phyloP scores from a whole-genome alignment of 257 asterid species.

The Schizonepeta tenuifolia region DNA sequence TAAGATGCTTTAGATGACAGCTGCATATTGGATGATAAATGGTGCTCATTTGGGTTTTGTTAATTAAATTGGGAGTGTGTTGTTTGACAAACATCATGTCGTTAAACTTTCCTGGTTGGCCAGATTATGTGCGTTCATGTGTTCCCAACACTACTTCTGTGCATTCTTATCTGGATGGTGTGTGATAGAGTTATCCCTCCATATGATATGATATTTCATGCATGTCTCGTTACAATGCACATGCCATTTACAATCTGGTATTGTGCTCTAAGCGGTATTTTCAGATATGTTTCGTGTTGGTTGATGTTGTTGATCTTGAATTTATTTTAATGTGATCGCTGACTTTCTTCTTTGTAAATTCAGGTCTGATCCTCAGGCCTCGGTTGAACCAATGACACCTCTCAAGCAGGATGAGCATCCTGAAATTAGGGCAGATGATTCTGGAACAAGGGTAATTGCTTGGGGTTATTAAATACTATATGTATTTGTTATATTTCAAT shows the following conservation, averaged over 20 bases:
- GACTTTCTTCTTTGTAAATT: constrained; percentile 32
- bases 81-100: constrained; percentile 2
- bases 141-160: not conserved
- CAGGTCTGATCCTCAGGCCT: constrained; percentile 80
- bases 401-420: constrained; percentile 60
- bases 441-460: constrained; percentile 57
- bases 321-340: constrained; percentile 28
- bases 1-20: constrained; percentile 4
- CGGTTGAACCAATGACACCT: constrained; percentile 58
- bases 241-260: constrained; percentile 16
- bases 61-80: not conserved
- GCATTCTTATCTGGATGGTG: not conserved
- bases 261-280: constrained; percentile 9
- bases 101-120: constrained; percentile 14
- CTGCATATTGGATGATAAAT: not conserved
- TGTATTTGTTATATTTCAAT: constrained; percentile 3
- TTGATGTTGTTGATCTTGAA: constrained; percentile 29
- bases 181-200: constrained; percentile 11
- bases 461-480: constrained; percentile 22
- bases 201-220: constrained; percentile 7
- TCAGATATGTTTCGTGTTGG: not conserved
- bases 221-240: not conserved
- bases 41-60: not conserved
- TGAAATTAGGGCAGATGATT: constrained; percentile 46
- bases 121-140: not conserved